Base-by-base conservation (phyloP, 2,329 filamentous ascomycete genomes). In the Diaporthe vaccinii region DNA sequence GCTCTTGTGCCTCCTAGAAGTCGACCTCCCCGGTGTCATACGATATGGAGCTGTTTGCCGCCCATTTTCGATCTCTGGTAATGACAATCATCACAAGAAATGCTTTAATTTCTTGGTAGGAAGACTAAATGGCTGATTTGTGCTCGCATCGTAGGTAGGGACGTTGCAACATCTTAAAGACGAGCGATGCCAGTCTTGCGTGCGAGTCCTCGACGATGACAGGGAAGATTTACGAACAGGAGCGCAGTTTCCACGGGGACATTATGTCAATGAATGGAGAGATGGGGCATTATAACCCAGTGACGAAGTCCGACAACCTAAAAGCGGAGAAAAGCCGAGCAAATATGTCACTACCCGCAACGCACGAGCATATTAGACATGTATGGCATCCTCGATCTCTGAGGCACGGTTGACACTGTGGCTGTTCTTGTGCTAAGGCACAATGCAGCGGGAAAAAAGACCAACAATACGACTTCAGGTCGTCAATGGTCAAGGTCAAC, bases 401-500 rank as follows among this genome's bases (percentile, higher is more conserved):
- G 20, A 4, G 1, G 0, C 20, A 36, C 14, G 34, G 5, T 3
- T 17, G 10, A n/a, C 0, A 34, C n/a, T 9, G 10, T 15, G 1
- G 6, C 20, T 2, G 57, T 6, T n/a, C 0, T 10, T n/a, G 3
- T 12, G 2, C 22, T 0, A 10, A 14, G 57, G 22, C 7, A 2
- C 4, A 7, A 39, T 39, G 6, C 20, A 39, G 10, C 3, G 4
- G 20, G 3, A 0, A 28, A 28, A 12, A 4, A 2, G 12, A 14
- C 8, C 15, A 22, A 4, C 28, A 9, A 34, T 39, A 14, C 34
- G 8, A 6, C 14, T 6, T 6, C 31, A 59, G 6, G 3, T 39
- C 20, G 6, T 14, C 9, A 39, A 9, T n/a, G 9, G 9, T 20
- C 10, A 20, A n/a, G 31, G 39, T 31, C 34, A 6, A 59, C 31